phyloP scores from a whole-genome alignment of 2,329 filamentous ascomycete genomes.

The Neonectria neomacrospora region DNA sequence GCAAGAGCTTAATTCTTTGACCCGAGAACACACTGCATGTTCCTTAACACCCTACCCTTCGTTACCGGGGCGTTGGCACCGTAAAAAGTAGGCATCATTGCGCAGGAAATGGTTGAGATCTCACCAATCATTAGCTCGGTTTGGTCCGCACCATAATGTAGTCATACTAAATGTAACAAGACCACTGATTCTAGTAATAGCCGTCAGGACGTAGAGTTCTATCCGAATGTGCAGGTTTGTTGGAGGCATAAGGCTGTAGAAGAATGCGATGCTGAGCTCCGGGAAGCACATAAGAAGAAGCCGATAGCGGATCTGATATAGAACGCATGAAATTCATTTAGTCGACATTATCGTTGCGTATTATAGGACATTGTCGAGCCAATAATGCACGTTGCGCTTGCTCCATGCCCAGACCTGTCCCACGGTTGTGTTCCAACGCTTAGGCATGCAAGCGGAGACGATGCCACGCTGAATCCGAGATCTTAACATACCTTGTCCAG shows the following conservation, averaged over 20 bases:
- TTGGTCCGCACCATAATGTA: slow-evolving; percentile 40
- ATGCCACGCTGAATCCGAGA: background rate
- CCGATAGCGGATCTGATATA: slow-evolving; percentile 35
- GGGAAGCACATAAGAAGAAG: slow-evolving; percentile 44
- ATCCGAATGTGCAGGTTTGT: slow-evolving; percentile 33
- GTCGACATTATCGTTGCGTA: background rate
- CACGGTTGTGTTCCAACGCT: background rate
- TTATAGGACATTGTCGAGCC: background rate
- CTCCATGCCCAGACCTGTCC: background rate
- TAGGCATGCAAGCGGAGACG: background rate
- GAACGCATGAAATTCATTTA: background rate
- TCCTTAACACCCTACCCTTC: background rate
- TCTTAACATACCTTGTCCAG: slow-evolving; percentile 12
- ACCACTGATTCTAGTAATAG: slow-evolving; percentile 24
- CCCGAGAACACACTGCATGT: background rate
- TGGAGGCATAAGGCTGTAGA: slow-evolving; percentile 36
- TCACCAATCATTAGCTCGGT: slow-evolving; percentile 39
- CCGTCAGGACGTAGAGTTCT: slow-evolving; percentile 26
- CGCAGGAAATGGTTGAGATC: background rate
- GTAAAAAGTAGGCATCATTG: background rate
- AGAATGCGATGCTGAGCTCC: slow-evolving; percentile 42
- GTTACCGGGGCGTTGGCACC: background rate
- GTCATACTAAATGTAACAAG: slow-evolving; percentile 29
- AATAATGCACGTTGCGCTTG: background rate
- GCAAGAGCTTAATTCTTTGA: slow-evolving; percentile 17